Base-by-base conservation (phyloP, 305 asterid species). In the Solanum hybrid region DNA sequence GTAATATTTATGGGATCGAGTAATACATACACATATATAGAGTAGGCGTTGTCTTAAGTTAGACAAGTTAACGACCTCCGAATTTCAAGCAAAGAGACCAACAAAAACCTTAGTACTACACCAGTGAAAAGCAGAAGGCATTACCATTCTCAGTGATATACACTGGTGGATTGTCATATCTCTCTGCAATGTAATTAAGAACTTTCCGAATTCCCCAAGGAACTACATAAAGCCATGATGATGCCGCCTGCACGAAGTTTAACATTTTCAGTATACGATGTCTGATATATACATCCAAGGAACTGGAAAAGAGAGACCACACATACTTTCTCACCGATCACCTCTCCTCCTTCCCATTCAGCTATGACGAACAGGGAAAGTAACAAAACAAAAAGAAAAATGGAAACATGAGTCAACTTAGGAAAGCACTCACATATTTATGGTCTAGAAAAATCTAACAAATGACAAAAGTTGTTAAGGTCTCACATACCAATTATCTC, bases 161-260 rank as follows among this genome's bases (percentile, higher is more conserved):
- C n/a, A 94, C 24, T 28, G 93, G 84, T 16, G 95, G 95, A 89
- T 94, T 93, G 91, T 92, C 92, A 91, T 93, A 93, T 93, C 92
- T 93, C 79, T 28, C 34, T 16, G 95, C 90, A 35, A 94, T 92
- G 88, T 93, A 90, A 90, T 92, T 93, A 26, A 94, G 94, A 92
- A 92, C 86, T 91, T 92, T 93, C 92, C 92, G 24, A 57, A 94
- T 89, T 82, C 96, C 96, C 95, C 95, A 93, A 75, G 95, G 96
- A 91, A 93, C 95, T 88, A 91, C 85, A 89, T 93, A 93, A 85
- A 94, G 95, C 96, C 96, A 93, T 14, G 94, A 36, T 16, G 95
- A 94, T 37, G 94, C 95, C 36, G 94, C 95, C 96, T 93, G 92
- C 91, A 88, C 26, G 82, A 77, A 79, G 40, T 74, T 86, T 90